Base-by-base conservation (phyloP, 2,329 filamentous ascomycete species). In the Fusarium oxysporum region DNA sequence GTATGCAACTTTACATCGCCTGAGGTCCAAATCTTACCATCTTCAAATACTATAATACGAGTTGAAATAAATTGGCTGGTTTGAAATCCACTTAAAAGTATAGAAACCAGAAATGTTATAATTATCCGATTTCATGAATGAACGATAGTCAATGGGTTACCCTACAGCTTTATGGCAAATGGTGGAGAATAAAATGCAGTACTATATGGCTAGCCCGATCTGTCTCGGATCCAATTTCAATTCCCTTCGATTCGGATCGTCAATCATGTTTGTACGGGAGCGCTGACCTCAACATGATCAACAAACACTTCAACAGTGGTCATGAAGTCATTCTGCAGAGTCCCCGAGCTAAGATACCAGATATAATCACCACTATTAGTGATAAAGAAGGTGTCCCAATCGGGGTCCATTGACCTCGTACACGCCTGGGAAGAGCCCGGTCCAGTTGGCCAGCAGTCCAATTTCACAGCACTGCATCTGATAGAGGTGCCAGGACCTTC, bases 351-450 rank as follows among this genome's bases (percentile, higher is more conserved):
- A 5, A 54, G 21, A 23, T 40, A 54, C 14, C 7, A 40, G 25
- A 40, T 10, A 13, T 40, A 7, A n/a, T 40, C 35, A 1, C 10
- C 19, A 5, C 7, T 30, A 8, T 0, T 6, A 9, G 19, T n/a
- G 6, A 56, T 56, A 16, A 25, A 56, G 3, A 56, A 56, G 2
- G 40, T 21, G 12, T 12, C 16, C 53, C 38, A 44, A 33, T 44
- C 28, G 3, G 37, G 1, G 8, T 44, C 37, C 3, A 4, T 13
- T 44, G 8, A 43, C 1, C 6, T 21, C 21, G 37, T 8, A 33
- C 28, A 56, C 8, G 21, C 11, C 12, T 56, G 38, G 4, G 10
- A 10, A 7, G 11, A 9, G 11, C 38, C 28, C 1, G 28, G 28
- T 19, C 53, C 38, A 25, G 21, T 44, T 17, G 3, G 8, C 16